Percentiles rank a stretch among this genome's conserved stretches.
These are phyloP conservation scores for Logfia minima DNA, from an alignment of 129 eudicot species.

Conservation along the genomic window DNA sequence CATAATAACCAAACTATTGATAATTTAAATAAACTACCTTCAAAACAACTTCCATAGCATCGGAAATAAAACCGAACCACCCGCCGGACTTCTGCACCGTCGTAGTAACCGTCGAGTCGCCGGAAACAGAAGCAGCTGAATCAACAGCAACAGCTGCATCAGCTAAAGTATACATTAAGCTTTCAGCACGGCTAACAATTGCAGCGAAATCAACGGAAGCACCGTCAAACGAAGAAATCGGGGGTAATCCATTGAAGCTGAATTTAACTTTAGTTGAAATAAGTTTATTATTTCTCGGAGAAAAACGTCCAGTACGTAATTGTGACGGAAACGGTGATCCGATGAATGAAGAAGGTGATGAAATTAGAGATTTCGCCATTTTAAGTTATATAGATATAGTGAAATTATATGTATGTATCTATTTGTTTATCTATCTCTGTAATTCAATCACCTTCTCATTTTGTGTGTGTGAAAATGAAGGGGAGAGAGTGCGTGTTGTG, in stretches of 20 bases:
- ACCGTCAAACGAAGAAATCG: conserved; percentile 42
- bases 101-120: conserved; percentile 34
- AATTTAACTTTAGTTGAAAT: conserved; percentile 52
- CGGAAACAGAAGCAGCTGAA: conserved; percentile 38
- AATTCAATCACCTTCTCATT: conserved; percentile 32
- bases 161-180: conserved; percentile 83
- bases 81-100: conserved; percentile 76
- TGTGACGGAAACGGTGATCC: conserved; percentile 59
- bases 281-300: conserved; percentile 41
- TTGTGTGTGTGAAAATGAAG: conserved; percentile 26
- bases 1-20: background rate
- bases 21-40: conserved; percentile 44
- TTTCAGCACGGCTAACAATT: conserved; percentile 57
- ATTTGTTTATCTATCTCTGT: background rate
- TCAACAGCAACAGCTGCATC: conserved; percentile 89
- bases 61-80: conserved; percentile 95
- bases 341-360: conserved; percentile 64
- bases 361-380: conserved; percentile 84
- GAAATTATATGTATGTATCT: background rate
- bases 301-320: conserved; percentile 44
- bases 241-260: conserved; percentile 74
- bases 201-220: conserved; percentile 46
- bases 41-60: conserved; percentile 96
- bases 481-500: conserved; percentile 34
- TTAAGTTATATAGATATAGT: background rate